Conservation (phyloP, 202 grass and related monocot genomes). For the Eragrostis tef region DNA sequence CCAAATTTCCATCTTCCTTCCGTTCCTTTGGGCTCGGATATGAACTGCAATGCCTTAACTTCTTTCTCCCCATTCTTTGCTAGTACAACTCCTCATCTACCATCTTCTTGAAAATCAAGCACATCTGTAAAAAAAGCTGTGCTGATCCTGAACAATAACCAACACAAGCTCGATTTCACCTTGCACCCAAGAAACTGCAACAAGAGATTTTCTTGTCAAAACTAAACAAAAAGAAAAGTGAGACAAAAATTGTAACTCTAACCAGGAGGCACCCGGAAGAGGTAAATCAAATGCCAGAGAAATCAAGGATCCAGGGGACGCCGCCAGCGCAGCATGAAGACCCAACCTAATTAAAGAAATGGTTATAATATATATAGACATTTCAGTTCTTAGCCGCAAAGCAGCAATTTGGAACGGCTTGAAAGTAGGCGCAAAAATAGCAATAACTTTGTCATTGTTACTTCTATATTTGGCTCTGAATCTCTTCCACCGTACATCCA, state of each 20-base stretch:
- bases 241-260: neutral
- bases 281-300: slow-evolving; percentile 19
- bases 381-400: slow-evolving; percentile 1
- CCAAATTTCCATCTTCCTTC: neutral
- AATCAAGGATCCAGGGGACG: slow-evolving; percentile 16
- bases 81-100: slow-evolving; percentile 26
- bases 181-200: neutral
- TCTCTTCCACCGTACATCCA: neutral
- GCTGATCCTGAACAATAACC: neutral
- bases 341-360: slow-evolving; percentile 41
- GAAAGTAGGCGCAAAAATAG: neutral
- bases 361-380: slow-evolving; percentile 42
- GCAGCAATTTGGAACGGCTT: neutral
- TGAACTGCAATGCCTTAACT: neutral
- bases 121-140: neutral
- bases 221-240: neutral
- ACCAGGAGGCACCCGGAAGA: neutral
- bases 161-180: neutral
- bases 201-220: slow-evolving; percentile 2
- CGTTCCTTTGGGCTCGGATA: neutral
- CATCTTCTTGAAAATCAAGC: slow-evolving; percentile 17
- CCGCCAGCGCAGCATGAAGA: neutral
- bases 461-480: slow-evolving; percentile 1
- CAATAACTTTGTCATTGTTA: neutral
- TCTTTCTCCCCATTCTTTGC: slow-evolving; percentile 36